These are phyloP conservation scores for Crotalaria pallida DNA, from an alignment of 306 rosid genomes.

Conservation along the genomic window DNA sequence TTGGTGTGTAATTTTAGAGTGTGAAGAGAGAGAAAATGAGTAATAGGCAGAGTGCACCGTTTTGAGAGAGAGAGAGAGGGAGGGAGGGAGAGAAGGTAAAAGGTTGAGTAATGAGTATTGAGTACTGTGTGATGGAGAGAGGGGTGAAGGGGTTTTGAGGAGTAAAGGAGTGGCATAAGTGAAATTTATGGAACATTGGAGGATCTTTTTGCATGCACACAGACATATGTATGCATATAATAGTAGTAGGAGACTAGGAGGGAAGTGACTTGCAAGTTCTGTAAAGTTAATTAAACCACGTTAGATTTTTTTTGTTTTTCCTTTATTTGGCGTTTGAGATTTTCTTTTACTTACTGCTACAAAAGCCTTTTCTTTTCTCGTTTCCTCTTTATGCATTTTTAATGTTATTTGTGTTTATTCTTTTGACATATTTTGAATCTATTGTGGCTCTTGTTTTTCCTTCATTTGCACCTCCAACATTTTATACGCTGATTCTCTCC, in stretches of 20 bases:
- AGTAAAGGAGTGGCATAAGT: constrained; percentile 42
- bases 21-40: background rate
- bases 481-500: no score
- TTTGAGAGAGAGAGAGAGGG: background rate
- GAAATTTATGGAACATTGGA: constrained; percentile 27
- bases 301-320: background rate
- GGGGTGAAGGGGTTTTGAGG: constrained; percentile 73
- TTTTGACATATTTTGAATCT: background rate
- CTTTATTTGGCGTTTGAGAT: constrained; percentile 2
- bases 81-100: background rate
- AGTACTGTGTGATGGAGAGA: constrained; percentile 24
- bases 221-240: constrained; percentile 29
- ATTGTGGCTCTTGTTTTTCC: constrained; percentile 1
- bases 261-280: constrained; percentile 76
- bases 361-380: background rate
- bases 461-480: background rate
- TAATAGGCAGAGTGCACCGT: constrained; percentile 4
- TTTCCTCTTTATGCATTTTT: constrained; percentile 5
- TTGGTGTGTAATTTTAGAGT: background rate
- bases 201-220: constrained; percentile 55
- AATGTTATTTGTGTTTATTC: background rate
- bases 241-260: no score
- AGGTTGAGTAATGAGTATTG: no score
- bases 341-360: constrained; percentile 2
- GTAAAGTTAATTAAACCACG: constrained; percentile 45